Conservation (phyloP, 1,284 basidiomycete genomes). For the Malassezia pachydermatis region DNA sequence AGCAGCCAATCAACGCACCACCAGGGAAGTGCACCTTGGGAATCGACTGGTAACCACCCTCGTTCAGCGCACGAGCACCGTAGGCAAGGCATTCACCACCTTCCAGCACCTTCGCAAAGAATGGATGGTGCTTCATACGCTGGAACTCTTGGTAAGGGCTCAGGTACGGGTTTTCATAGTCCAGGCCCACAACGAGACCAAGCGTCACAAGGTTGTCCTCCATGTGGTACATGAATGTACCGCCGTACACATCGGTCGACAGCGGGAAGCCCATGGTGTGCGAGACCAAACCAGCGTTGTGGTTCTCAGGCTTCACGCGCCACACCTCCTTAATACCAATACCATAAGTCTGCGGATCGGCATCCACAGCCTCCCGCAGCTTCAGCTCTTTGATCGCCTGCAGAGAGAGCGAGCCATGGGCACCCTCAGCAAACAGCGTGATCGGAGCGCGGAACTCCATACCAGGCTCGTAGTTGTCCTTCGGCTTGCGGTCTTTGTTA, state of each 20-base stretch:
- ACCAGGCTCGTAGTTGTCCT: constrained; percentile 85
- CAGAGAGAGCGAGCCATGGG: constrained; percentile 84
- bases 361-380: constrained; percentile 58
- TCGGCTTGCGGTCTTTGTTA: constrained; percentile 66
- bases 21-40: constrained; percentile 89
- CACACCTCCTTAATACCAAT: constrained; percentile 97
- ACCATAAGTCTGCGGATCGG: constrained; percentile 88
- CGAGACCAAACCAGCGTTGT: constrained; percentile 73
- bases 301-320: constrained; percentile 68
- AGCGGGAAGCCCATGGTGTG: constrained; percentile 94
- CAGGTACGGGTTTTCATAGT: constrained; percentile 88
- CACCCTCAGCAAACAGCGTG: constrained; percentile 89
- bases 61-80: constrained; percentile 80
- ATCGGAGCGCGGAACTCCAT: constrained; percentile 93
- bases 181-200: constrained; percentile 83
- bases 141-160: constrained; percentile 89
- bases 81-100: constrained; percentile 75
- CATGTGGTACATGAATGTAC: constrained; percentile 93
- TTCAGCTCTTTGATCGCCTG: constrained; percentile 67
- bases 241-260: constrained; percentile 76
- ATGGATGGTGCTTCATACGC: constrained; percentile 94
- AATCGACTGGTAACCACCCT: constrained; percentile 87
- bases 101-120: constrained; percentile 69
- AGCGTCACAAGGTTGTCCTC: constrained; percentile 79
- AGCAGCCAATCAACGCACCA: constrained; percentile 86